Percentiles rank a stretch among this genome's conserved stretches.
These are phyloP conservation scores for Lithospermum erythrorhizon DNA, from an alignment of 257 asterid species.

Conservation along the genomic window DNA sequence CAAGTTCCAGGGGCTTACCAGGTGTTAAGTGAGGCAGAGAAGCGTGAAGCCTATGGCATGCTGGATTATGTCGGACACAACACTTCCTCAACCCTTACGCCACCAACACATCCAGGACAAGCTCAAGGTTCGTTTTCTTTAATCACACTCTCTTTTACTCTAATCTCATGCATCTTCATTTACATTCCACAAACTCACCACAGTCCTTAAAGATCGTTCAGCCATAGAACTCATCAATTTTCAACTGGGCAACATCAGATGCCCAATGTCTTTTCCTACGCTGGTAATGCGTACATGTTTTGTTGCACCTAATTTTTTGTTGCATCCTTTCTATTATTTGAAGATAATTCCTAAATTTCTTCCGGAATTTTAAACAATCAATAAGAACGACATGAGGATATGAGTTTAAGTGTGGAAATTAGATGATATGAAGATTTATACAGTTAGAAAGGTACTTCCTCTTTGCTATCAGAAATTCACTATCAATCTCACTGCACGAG, in stretches of 20 bases:
- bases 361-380: too few species aligned
- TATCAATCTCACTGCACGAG: too few species aligned
- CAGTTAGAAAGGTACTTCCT: too few species aligned
- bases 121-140: slow-evolving; percentile 38
- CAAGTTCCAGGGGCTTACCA: slow-evolving; percentile 42
- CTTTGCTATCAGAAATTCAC: too few species aligned
- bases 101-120: slow-evolving; percentile 54
- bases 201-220: slow-evolving; percentile 46
- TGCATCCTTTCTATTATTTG: neutral
- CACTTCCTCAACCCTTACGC: slow-evolving; percentile 40
- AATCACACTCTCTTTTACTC: neutral
- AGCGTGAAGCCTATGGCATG: slow-evolving; percentile 56
- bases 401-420: too few species aligned
- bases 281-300: slow-evolving; percentile 25
- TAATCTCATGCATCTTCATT: slow-evolving; percentile 7
- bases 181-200: slow-evolving; percentile 49
- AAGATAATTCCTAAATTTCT: too few species aligned
- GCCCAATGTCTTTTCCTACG: slow-evolving; percentile 61
- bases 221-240: slow-evolving; percentile 46
- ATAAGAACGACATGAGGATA: too few species aligned
- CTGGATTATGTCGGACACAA: slow-evolving; percentile 60
- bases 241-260: slow-evolving; percentile 53
- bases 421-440: too few species aligned
- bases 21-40: slow-evolving; percentile 63
- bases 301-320: neutral